Evolutionary conservation across 768 basidiomycete species (phyloP).

Genomic region (Xerocomus potaroensis): DNA sequence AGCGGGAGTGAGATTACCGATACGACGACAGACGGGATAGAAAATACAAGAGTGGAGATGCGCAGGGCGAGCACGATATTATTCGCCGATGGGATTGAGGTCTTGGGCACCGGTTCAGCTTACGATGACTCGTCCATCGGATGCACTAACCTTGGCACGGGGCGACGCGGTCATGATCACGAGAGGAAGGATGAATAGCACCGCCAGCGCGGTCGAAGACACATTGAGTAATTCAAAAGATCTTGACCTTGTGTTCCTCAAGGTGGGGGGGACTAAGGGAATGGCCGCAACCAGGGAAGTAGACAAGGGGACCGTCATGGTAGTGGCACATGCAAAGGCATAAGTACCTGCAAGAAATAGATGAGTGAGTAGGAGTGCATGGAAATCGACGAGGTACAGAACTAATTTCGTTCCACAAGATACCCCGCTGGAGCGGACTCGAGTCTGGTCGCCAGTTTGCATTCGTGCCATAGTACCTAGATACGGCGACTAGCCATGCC

Average conservation of each 20-base stretch:
- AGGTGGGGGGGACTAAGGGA: constrained; percentile 4
- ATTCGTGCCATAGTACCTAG: constrained; percentile 50
- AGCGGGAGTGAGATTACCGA: constrained; percentile 52
- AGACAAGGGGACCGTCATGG: constrained; percentile 63
- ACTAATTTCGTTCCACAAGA: constrained; percentile 66
- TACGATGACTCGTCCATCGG: constrained; percentile 21
- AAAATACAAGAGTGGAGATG: constrained; percentile 50
- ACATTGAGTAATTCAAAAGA: constrained; percentile 59
- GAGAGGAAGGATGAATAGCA: constrained; percentile 52
- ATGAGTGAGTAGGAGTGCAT: constrained; percentile 2
- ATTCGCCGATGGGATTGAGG: constrained; percentile 2
- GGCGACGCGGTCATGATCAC: constrained; percentile 49
- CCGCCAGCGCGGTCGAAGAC: constrained; percentile 45
- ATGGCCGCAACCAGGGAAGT: constrained; percentile 47
- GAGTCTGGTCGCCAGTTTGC: constrained; percentile 33
- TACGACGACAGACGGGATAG: constrained; percentile 55
- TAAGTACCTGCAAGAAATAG: constrained; percentile 38
- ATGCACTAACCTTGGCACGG: constrained; percentile 35
- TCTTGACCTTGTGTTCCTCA: constrained; percentile 44
- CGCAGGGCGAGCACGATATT: constrained; percentile 36
- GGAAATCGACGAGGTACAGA: constrained; percentile 24
- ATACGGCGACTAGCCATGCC: constrained; percentile 53
- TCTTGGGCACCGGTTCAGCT: constrained; percentile 12
- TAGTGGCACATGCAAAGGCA: constrained; percentile 65
- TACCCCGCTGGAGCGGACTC: constrained; percentile 40